These are phyloP conservation scores for Metarhizium anisopliae DNA, from an alignment of 2,329 filamentous ascomycete species.

Conservation along the genomic window DNA sequence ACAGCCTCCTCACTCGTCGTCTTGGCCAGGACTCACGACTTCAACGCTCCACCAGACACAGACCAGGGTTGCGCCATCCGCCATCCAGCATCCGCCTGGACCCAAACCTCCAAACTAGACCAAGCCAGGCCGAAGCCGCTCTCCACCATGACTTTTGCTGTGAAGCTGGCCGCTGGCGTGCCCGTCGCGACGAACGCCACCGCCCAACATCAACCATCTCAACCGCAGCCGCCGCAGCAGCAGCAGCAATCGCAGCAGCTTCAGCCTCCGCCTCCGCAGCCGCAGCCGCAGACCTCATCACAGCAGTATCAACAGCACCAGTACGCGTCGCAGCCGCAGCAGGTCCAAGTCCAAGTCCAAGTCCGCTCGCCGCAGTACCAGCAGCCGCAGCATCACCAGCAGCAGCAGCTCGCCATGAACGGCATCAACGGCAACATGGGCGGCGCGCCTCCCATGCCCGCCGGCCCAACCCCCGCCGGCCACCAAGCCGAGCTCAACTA, in stretches of 20 bases:
- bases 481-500: conserved; percentile 61
- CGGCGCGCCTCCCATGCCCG: conserved; percentile 19
- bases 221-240: conserved; percentile 9
- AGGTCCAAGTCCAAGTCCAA: not conserved
- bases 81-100: not conserved
- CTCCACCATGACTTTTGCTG: conserved; percentile 7
- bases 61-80: too few relatives aligned
- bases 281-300: conserved; percentile 7
- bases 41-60: too few relatives aligned
- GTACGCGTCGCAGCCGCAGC: conserved; percentile 4
- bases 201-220: conserved; percentile 6
- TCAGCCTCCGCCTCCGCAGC: conserved; percentile 11
- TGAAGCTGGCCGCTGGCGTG: not conserved
- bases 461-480: conserved; percentile 53
- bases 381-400: conserved; percentile 10
- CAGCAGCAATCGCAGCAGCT: conserved; percentile 10
- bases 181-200: not conserved
- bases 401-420: conserved; percentile 30
- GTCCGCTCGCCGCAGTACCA: conserved; percentile 4
- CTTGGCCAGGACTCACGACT: too few relatives aligned
- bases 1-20: too few relatives aligned
- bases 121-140: conserved; percentile 3
- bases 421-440: conserved; percentile 39
- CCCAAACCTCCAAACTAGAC: not conserved
- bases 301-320: conserved; percentile 13